Percentiles rank a stretch among this genome's conserved stretches.
phyloP scores from a whole-genome alignment of 495 filamentous ascomycete species.

The Penicillium roqueforti region DNA sequence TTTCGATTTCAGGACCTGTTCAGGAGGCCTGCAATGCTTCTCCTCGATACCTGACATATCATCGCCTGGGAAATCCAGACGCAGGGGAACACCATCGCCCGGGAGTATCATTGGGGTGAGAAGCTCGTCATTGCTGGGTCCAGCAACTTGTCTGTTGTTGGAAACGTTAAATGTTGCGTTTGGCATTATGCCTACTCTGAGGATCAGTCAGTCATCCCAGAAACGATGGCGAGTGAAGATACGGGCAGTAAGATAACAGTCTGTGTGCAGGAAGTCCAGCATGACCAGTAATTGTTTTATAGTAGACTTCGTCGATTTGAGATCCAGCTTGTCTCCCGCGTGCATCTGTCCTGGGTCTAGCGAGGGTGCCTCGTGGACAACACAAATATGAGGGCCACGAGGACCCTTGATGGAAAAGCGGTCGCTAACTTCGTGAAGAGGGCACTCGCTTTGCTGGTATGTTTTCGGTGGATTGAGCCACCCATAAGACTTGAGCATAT shows the following conservation, averaged over 20 bases:
- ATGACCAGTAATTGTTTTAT: neutral
- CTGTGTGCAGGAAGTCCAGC: conserved; percentile 1
- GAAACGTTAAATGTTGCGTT: neutral
- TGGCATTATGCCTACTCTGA: neutral
- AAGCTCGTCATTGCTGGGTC: neutral
- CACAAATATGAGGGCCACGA: conserved; percentile 1
- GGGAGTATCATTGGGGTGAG: neutral
- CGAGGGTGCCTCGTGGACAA: neutral
- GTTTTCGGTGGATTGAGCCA: neutral
- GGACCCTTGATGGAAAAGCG: neutral
- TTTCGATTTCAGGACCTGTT: conserved; percentile 1
- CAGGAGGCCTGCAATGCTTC: neutral
- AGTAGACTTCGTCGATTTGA: neutral
- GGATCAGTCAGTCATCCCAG: neutral
- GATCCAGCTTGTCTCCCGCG: neutral
- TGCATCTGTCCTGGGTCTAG: neutral
- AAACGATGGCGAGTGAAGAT: neutral
- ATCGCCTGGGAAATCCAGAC: neutral
- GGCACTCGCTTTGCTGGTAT: neutral
- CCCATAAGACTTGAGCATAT: neutral
- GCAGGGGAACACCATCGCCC: neutral
- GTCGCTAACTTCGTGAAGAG: conserved; percentile 1
- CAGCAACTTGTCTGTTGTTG: neutral
- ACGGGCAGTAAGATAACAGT: conserved; percentile 4
- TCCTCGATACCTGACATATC: neutral